A percentile compares a stretch with the other conserved stretches of the same genome.
phyloP scores from a whole-genome alignment of 768 basidiomycete genomes.

The Thelephora aurantiotincta region DNA sequence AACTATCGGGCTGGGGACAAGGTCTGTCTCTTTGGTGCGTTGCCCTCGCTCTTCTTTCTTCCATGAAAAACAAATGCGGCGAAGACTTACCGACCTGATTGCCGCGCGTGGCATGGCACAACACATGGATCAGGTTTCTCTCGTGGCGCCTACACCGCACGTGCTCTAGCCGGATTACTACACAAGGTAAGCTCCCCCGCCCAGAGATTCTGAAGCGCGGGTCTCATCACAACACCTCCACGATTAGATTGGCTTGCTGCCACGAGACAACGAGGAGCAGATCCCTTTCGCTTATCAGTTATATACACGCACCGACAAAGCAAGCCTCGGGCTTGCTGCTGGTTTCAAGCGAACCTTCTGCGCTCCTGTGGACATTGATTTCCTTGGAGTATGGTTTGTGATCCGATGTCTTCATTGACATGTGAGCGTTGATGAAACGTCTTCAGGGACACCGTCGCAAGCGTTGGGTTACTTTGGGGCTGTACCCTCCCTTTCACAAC shows the following conservation, averaged over 20 bases:
- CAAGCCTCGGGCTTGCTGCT: constrained; percentile 30
- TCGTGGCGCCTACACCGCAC: constrained; percentile 48
- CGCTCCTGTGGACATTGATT: constrained; percentile 53
- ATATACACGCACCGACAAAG: constrained; percentile 38
- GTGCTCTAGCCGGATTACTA: constrained; percentile 66
- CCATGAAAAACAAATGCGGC: constrained; percentile 3
- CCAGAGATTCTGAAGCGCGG: not conserved
- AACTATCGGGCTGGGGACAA: constrained; percentile 63
- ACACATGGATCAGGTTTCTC: constrained; percentile 75
- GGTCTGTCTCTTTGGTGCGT: constrained; percentile 56
- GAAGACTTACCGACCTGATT: not conserved
- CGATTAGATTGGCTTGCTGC: constrained; percentile 53
- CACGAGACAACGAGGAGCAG: constrained; percentile 53
- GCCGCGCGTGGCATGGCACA: no score
- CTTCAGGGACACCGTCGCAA: constrained; percentile 64
- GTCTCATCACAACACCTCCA: no score
- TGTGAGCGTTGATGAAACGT: not conserved
- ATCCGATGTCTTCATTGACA: not conserved
- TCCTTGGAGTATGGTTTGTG: constrained; percentile 63
- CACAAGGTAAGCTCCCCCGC: constrained; percentile 33
- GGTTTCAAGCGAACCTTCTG: constrained; percentile 69
- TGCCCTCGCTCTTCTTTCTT: not conserved
- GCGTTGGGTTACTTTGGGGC: constrained; percentile 52
- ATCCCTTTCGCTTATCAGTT: constrained; percentile 64
- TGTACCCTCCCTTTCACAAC: constrained; percentile 54